phyloP scores from a whole-genome alignment of 2,329 filamentous ascomycete species.

The Cercospora sp. region DNA sequence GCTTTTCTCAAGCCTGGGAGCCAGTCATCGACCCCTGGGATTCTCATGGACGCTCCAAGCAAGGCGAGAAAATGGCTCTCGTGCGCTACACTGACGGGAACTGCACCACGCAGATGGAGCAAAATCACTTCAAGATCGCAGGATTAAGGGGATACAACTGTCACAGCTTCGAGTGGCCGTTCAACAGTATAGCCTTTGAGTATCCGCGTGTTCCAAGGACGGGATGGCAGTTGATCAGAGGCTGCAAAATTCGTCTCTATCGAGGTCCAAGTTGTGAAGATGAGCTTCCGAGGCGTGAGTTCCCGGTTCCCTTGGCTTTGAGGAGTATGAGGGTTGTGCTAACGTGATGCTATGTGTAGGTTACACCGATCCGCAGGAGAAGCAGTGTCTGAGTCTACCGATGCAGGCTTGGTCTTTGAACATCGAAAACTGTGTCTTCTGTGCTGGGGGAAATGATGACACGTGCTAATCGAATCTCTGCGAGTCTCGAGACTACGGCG shows the following conservation, averaged over 20 bases:
- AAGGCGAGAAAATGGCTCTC: conserved; percentile 6
- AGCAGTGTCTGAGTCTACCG: conserved; percentile 1
- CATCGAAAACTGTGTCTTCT: not conserved
- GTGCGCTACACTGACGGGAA: not conserved
- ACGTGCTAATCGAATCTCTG: not conserved
- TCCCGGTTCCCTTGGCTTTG: not conserved
- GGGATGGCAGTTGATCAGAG: not conserved
- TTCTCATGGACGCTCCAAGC: not conserved
- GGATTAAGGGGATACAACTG: not conserved
- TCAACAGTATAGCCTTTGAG: conserved; percentile 3
- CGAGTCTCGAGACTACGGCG: not conserved
- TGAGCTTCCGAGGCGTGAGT: conserved; percentile 3
- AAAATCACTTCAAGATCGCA: not conserved
- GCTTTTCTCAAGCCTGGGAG: not conserved
- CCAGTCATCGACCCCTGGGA: conserved; percentile 10
- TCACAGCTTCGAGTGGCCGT: not conserved
- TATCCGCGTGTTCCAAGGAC: not conserved
- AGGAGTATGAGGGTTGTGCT: not conserved
- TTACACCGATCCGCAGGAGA: conserved; percentile 2
- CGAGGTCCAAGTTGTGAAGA: not conserved
- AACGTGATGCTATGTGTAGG: not conserved
- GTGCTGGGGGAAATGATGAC: not conserved
- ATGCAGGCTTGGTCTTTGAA: not conserved
- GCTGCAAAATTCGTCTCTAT: not conserved
- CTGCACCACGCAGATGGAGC: not conserved